These are phyloP conservation scores for Cordyceps javanica DNA, from an alignment of 2,329 filamentous ascomycete genomes.

Conservation along the genomic window DNA sequence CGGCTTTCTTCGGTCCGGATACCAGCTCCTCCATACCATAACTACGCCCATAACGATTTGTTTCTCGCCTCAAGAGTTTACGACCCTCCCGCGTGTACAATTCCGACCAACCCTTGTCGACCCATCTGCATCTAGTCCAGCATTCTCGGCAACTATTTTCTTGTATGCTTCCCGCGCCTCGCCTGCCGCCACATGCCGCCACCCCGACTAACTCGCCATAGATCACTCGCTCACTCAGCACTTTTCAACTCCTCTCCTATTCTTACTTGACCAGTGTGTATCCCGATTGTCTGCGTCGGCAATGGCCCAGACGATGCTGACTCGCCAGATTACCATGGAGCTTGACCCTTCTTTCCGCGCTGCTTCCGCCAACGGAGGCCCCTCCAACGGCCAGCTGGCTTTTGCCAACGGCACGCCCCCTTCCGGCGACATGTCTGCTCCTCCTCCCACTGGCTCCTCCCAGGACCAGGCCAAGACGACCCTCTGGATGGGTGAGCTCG, in stretches of 20 bases:
- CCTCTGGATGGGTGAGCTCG: constrained; percentile 88
- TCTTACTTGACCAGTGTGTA: constrained; percentile 9
- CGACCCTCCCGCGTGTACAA: constrained; percentile 10
- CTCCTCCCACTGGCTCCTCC: constrained; percentile 27
- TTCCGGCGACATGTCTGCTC: constrained; percentile 30
- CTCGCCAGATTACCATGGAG: constrained; percentile 25
- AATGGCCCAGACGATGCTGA: not conserved
- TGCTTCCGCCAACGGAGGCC: constrained; percentile 26
- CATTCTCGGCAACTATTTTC: constrained; percentile 5
- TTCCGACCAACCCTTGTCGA: constrained; percentile 2
- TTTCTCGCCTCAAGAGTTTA: constrained; percentile 9
- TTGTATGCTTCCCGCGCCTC: not conserved
- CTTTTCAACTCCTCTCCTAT: not conserved
- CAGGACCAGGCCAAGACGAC: constrained; percentile 51
- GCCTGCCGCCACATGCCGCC: not conserved
- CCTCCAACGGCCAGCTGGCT: constrained; percentile 28
- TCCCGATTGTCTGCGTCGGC: not conserved
- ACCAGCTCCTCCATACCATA: constrained; percentile 3
- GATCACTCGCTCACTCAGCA: constrained; percentile 2
- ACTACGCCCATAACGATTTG: constrained; percentile 9
- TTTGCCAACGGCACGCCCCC: constrained; percentile 35
- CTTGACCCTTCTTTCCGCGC: constrained; percentile 26
- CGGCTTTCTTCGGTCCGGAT: constrained; percentile 12
- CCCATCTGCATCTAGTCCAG: constrained; percentile 6
- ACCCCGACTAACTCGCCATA: not conserved